A percentile compares a stretch with the other conserved stretches of the same genome.
Conservation (phyloP, 2,329 filamentous ascomycete genomes). For the Clonostachys rhizophaga region DNA sequence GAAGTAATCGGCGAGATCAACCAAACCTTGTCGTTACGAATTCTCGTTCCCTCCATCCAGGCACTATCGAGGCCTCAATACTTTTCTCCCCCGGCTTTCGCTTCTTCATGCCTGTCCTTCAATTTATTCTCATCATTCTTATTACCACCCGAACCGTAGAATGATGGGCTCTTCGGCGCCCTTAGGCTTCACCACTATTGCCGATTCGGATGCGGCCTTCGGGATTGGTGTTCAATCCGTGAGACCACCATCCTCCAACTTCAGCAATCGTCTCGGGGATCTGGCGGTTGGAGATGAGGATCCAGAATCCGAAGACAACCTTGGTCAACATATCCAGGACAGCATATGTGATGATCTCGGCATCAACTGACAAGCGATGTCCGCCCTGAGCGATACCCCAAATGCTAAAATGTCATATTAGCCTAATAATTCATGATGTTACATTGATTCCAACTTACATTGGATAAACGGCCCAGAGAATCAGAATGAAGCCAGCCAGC, state of each 20-base stretch:
- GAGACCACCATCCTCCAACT: slow-evolving; percentile 29
- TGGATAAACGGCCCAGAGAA: slow-evolving; percentile 18
- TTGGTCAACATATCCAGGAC: slow-evolving; percentile 21
- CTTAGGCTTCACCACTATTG: slow-evolving; percentile 4
- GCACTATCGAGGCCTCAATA: too few relatives aligned
- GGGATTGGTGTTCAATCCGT: slow-evolving; percentile 20
- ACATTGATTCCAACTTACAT: slow-evolving; percentile 12
- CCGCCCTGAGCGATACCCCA: slow-evolving; percentile 18
- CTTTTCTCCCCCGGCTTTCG: too few relatives aligned
- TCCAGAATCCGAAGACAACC: slow-evolving; percentile 18
- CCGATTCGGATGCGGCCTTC: slow-evolving; percentile 26
- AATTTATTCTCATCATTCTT: too few relatives aligned
- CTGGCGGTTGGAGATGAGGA: slow-evolving; percentile 26
- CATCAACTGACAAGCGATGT: slow-evolving; percentile 15
- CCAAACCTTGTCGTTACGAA: too few relatives aligned
- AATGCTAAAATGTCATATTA: slow-evolving; percentile 10
- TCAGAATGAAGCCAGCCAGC: slow-evolving; percentile 10
- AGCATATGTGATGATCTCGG: slow-evolving; percentile 19
- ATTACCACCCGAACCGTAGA: too few relatives aligned
- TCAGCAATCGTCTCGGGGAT: slow-evolving; percentile 28
- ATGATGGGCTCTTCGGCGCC: background rate
- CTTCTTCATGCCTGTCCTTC: too few relatives aligned
- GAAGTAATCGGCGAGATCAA: too few relatives aligned
- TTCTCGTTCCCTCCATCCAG: too few relatives aligned
- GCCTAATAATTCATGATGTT: background rate